Base-by-base conservation (phyloP, 768 basidiomycete genomes). In the Cystofilobasidium macerans region DNA sequence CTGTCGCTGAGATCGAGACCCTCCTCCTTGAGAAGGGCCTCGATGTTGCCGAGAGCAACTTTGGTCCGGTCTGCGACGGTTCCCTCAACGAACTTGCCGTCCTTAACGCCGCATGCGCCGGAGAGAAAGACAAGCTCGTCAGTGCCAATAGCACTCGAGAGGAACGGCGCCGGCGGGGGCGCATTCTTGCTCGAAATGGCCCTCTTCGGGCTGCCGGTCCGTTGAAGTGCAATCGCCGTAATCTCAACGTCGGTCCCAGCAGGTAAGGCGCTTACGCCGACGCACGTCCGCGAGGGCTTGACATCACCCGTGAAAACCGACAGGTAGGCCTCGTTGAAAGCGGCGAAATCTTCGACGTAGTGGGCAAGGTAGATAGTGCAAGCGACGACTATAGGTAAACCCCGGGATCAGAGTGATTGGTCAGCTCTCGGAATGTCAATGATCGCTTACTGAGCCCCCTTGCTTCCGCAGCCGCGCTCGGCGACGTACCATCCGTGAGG, bases 331-430 rank as follows among this genome's bases (percentile, higher is more conserved):
- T 66, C 65, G 33, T 66, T 66, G 40, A 66, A 61, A 24, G 48
- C 36, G 20, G 60, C 57, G 32, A 62, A 68, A 30, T 68, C 67
- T 57, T 68, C 36, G 11, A 38, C 47, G 35, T 68, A 68, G 48
- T 66, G 61, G 22, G 48, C 48, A 22, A 68, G 40, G 61, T 68
- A 68, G 56, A 68, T 63, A 14, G 65, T 68, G 40, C 28, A 62
- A 2, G 67, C 48, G 32, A 68, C 67, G 35, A 68, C 67, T 62
- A n/a, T n/a, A 40, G 2, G 7, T 6, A 51, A 51, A 20, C 42
- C 30, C n/a, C 16, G 40, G 4, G 57, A 58, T 18, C 3, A 24
- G 16, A 53, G 13, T 28, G 38, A 26, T 16, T 13, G 45, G 48
- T 13, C 3, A 7, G 32, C 8, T n/a, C n/a, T n/a, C n/a, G n/a